These are phyloP conservation scores for Monosporascus sp. DNA, from an alignment of 2,329 filamentous ascomycete genomes.

Conservation along the genomic window DNA sequence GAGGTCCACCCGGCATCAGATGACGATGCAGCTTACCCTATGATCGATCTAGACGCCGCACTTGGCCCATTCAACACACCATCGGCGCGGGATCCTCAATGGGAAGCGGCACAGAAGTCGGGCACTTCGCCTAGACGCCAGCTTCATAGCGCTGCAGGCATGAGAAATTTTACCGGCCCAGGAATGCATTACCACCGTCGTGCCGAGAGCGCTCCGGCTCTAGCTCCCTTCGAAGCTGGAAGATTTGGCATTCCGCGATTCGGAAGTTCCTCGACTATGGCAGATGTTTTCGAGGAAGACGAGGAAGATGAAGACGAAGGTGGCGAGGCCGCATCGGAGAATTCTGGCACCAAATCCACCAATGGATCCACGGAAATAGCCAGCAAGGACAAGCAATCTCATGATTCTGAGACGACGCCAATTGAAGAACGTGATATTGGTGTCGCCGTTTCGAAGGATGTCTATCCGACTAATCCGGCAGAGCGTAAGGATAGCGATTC, in stretches of 20 bases:
- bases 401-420: conserved; percentile 21
- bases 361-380: conserved; percentile 17
- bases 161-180: conserved; percentile 62
- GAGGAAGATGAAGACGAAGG: conserved; percentile 56
- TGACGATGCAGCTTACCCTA: conserved; percentile 66
- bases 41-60: conserved; percentile 93
- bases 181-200: conserved; percentile 74
- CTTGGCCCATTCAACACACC: conserved; percentile 89
- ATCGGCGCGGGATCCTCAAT: conserved; percentile 55
- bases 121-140: conserved; percentile 57
- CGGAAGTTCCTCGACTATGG: conserved; percentile 69
- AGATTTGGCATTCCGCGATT: conserved; percentile 57
- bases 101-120: conserved; percentile 61
- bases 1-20: conserved; percentile 35
- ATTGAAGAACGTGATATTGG: conserved; percentile 25
- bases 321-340: conserved; percentile 21
- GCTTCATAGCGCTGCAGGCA: conserved; percentile 72
- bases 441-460: conserved; percentile 9
- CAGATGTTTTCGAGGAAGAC: conserved; percentile 82
- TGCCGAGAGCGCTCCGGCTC: conserved; percentile 74
- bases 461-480: conserved; percentile 16
- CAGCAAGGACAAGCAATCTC: conserved; percentile 7
- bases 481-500: conserved; percentile 43
- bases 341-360: conserved; percentile 20
- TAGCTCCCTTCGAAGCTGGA: conserved; percentile 66